Conservation (phyloP, 2,329 filamentous ascomycete species). For the Fusarium staphyleae region DNA sequence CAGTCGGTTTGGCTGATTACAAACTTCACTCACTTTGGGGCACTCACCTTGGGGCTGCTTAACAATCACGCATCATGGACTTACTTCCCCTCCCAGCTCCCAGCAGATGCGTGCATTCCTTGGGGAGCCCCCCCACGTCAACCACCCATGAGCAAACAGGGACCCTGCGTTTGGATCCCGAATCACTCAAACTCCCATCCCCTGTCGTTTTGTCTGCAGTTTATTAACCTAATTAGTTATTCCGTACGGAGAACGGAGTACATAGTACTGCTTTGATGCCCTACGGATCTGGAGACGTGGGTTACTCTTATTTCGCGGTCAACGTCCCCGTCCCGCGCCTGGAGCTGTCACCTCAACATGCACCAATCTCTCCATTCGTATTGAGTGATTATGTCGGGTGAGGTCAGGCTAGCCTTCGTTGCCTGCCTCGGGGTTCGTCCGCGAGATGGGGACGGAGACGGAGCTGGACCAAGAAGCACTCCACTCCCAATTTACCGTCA, state of each 20-base stretch:
- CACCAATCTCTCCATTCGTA: slow-evolving; percentile 11
- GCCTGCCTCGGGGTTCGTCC: slow-evolving; percentile 13
- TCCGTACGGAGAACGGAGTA: too few relatives aligned
- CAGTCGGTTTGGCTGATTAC: slow-evolving; percentile 9
- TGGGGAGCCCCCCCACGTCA: slow-evolving; percentile 18
- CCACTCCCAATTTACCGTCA: too few relatives aligned
- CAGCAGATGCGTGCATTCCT: neutral
- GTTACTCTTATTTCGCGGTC: slow-evolving; percentile 22
- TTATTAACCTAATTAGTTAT: too few relatives aligned
- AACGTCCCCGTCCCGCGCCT: slow-evolving; percentile 11
- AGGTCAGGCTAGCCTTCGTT: slow-evolving; percentile 6
- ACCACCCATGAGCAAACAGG: slow-evolving; percentile 6
- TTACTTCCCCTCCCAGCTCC: slow-evolving; percentile 29
- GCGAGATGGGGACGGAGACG: slow-evolving; percentile 4
- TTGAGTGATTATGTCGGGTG: slow-evolving; percentile 24
- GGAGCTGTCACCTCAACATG: slow-evolving; percentile 4
- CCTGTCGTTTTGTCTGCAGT: slow-evolving; percentile 24
- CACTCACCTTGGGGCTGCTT: slow-evolving; percentile 25
- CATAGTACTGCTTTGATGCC: too few relatives aligned
- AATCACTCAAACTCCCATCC: slow-evolving; percentile 30
- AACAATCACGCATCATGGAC: slow-evolving; percentile 41
- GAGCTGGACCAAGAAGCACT: slow-evolving; percentile 9
- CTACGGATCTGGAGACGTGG: slow-evolving; percentile 16
- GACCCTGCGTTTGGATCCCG: slow-evolving; percentile 17
- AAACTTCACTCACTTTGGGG: slow-evolving; percentile 4